A percentile compares a stretch with the other conserved stretches of the same genome.
These are phyloP conservation scores for Botrytis fragariae DNA, from an alignment of 2,329 filamentous ascomycete species.

Conservation along the genomic window DNA sequence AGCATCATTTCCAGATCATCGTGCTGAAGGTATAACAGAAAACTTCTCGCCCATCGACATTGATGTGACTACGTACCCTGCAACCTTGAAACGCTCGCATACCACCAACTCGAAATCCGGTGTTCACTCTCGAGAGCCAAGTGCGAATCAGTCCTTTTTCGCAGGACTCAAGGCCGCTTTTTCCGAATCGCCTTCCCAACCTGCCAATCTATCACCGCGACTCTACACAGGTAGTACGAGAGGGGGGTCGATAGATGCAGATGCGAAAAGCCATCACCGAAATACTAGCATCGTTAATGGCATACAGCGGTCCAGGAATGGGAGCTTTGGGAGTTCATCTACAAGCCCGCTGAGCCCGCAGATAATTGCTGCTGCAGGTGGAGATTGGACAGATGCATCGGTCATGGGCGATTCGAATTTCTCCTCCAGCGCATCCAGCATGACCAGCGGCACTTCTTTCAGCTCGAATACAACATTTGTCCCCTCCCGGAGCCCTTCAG, in stretches of 20 bases:
- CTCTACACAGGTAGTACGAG: slow-evolving; percentile 38
- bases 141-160: slow-evolving; percentile 27
- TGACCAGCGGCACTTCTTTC: slow-evolving; percentile 34
- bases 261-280: slow-evolving; percentile 70
- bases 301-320: slow-evolving; percentile 87
- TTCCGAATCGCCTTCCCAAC: slow-evolving; percentile 30
- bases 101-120: slow-evolving; percentile 29
- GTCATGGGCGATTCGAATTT: slow-evolving; percentile 36
- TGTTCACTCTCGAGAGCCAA: slow-evolving; percentile 30
- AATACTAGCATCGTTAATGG: slow-evolving; percentile 98
- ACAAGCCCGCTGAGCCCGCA: slow-evolving; percentile 86
- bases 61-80: slow-evolving; percentile 32
- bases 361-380: slow-evolving; percentile 69
- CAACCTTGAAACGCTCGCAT: slow-evolving; percentile 35
- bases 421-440: slow-evolving; percentile 31
- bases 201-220: slow-evolving; percentile 33
- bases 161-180: slow-evolving; percentile 24
- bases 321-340: slow-evolving; percentile 76
- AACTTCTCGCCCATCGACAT: slow-evolving; percentile 32
- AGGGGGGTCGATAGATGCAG: slow-evolving; percentile 42
- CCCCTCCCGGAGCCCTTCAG: slow-evolving; percentile 41
- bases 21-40: slow-evolving; percentile 32
- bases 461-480: slow-evolving; percentile 35
- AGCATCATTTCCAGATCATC: slow-evolving; percentile 32
- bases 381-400: slow-evolving; percentile 36